These are phyloP conservation scores for Fusarium napiforme DNA, from an alignment of 2,329 filamentous ascomycete species.

Conservation along the genomic window DNA sequence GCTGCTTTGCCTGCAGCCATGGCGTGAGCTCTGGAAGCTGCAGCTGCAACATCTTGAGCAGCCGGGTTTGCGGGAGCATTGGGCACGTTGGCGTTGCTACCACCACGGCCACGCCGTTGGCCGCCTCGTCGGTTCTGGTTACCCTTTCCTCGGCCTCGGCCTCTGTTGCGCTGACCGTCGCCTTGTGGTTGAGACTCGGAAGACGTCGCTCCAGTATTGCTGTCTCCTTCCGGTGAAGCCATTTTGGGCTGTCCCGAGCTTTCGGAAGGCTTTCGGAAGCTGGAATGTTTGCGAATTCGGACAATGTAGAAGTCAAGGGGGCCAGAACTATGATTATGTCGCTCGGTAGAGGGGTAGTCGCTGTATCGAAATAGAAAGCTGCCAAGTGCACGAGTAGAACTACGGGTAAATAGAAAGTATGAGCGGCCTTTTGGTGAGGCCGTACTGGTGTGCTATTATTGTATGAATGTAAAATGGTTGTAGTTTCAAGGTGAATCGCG, in stretches of 20 bases:
- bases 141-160: conserved; percentile 56
- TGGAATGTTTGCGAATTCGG: conserved; percentile 11
- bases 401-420: neutral
- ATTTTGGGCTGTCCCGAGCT: conserved; percentile 16
- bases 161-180: conserved; percentile 50
- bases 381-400: neutral
- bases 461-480: neutral
- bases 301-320: neutral
- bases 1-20: conserved; percentile 42
- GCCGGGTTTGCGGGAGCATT: conserved; percentile 44
- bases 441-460: neutral
- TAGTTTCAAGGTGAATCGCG: neutral
- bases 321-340: conserved; percentile 16
- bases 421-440: neutral
- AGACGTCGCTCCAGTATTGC: conserved; percentile 19
- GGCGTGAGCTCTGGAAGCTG: conserved; percentile 52
- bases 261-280: neutral
- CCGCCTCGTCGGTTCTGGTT: conserved; percentile 53
- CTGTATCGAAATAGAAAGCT: conserved; percentile 1
- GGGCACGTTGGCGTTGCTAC: conserved; percentile 33
- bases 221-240: conserved; percentile 33
- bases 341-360: conserved; percentile 10
- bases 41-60: conserved; percentile 47
- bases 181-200: conserved; percentile 38
- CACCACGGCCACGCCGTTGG: conserved; percentile 47